Evolutionary conservation across 371 early-diverging fungal genomes (phyloP), one percentile per base, ranked within the genome.

Genomic region (Mucor lusitanicus): DNA sequence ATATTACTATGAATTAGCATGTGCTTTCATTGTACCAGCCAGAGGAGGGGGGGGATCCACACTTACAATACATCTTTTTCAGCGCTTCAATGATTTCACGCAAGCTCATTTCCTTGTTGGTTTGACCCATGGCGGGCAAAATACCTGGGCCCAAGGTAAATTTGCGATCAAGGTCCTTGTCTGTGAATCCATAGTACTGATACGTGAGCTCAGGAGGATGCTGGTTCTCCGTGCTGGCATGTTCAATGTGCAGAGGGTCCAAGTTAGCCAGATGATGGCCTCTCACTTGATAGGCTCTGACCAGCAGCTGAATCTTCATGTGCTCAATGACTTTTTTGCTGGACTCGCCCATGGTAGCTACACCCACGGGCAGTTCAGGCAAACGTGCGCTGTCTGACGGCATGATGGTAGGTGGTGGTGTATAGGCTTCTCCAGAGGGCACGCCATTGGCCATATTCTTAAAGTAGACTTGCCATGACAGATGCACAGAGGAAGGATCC

Each of bases 401-500:
- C 25, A 90, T 86, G 37, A 95, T 83, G 33, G 88, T 91, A n/a
- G 95, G 97, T n/a, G 96, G 92, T 33, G 94, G 77, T 53, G 84
- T 83, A 83, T 90, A 95, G 21, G 94, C 92, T 59, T 87, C 76
- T 8, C 87, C 82, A 17, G 93, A 87, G 65, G 82, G 69, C 35
- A 87, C 85, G 32, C 91, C 92, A 48, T 84, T 81, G 48, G 90
- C 85, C 69, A 95, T 87, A 82, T 97, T 96, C 71, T 87, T 88
- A 73, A 98, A 98, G 85, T 97, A 98, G 19, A 94, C 86, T 77
- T 94, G 94, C 99, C 99, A 98, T 57, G 96, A 95, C 46, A 93
- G 77, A 79, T 98, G 97, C n/a, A 98, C 99, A 6, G 95, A 93
- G 32, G 73, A 77, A n/a, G 99, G 98, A 67, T 98, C 97, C 63